Evolutionary conservation across 495 filamentous ascomycete genomes (phyloP).

Genomic region (Xylaria cubensis): DNA sequence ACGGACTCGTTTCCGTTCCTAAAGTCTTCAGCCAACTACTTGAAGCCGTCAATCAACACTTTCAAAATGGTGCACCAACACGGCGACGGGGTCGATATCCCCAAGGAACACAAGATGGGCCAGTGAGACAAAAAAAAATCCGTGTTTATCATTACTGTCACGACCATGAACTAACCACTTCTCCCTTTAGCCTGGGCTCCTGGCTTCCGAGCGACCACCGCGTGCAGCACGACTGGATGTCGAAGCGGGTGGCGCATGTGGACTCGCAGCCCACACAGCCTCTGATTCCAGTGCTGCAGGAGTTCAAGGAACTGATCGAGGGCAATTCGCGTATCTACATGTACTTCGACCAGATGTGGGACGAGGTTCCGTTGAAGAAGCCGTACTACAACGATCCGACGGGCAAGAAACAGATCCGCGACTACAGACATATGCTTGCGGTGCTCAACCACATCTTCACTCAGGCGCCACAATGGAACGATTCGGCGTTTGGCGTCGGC

Average conservation of each 20-base stretch:
- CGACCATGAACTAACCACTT: not conserved
- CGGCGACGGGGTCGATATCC: slow-evolving; percentile 53
- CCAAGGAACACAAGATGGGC: slow-evolving; percentile 46
- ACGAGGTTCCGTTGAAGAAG: slow-evolving; percentile 64
- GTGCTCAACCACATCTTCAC: slow-evolving; percentile 70
- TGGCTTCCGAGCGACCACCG: slow-evolving; percentile 64
- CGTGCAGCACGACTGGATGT: slow-evolving; percentile 57
- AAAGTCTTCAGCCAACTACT: not conserved
- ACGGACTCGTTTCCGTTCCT: not conserved
- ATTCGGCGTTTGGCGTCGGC: slow-evolving; percentile 57
- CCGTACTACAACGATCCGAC: slow-evolving; percentile 68
- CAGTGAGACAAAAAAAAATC: slow-evolving; percentile 35
- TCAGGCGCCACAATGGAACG: slow-evolving; percentile 67
- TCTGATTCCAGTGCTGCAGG: slow-evolving; percentile 53
- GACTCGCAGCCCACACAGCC: slow-evolving; percentile 48
- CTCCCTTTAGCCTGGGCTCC: slow-evolving; percentile 46
- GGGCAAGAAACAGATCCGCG: slow-evolving; percentile 64
- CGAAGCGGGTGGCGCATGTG: slow-evolving; percentile 52
- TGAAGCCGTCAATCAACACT: not conserved
- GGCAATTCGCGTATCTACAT: slow-evolving; percentile 54
- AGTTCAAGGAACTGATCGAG: slow-evolving; percentile 59
- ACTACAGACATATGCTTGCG: slow-evolving; percentile 69
- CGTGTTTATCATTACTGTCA: not conserved
- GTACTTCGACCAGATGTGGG: slow-evolving; percentile 68
- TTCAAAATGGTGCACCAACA: slow-evolving; percentile 53